Percentiles rank a stretch among this genome's conserved stretches.
phyloP scores from a whole-genome alignment of 768 basidiomycete genomes.

The Xanthoconium stramineum region DNA sequence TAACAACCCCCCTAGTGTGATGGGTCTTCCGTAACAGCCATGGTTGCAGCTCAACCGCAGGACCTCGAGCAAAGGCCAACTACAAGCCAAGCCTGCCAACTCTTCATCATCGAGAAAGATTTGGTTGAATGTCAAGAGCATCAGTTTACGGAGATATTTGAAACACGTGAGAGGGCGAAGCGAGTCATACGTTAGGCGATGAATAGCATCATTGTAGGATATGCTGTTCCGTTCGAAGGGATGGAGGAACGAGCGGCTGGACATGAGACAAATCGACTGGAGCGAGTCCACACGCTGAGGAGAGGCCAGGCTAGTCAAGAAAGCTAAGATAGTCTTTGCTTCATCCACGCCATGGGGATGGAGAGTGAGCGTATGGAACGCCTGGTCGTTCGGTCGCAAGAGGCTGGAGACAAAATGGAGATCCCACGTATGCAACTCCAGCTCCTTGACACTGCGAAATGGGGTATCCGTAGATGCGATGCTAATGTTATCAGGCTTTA shows the following conservation, averaged over 20 bases:
- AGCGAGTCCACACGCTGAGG: not conserved
- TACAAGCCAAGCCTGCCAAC: no score
- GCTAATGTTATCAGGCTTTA: not conserved
- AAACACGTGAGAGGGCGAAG: not conserved
- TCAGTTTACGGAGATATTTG: not conserved
- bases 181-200: not conserved
- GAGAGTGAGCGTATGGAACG: not conserved
- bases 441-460: not conserved
- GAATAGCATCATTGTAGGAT: not conserved
- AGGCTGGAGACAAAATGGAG: not conserved
- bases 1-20: not conserved
- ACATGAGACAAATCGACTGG: not conserved
- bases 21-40: not conserved
- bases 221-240: not conserved
- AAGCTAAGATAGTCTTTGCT: not conserved
- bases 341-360: not conserved
- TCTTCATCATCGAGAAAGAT: no score
- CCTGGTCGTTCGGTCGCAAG: not conserved
- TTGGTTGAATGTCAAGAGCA: not conserved
- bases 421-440: not conserved
- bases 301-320: not conserved
- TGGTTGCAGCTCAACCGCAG: not conserved
- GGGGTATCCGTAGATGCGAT: not conserved
- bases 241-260: not conserved
- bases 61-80: no score